phyloP scores from a whole-genome alignment of 768 basidiomycete species.

The Epithele typhae region DNA sequence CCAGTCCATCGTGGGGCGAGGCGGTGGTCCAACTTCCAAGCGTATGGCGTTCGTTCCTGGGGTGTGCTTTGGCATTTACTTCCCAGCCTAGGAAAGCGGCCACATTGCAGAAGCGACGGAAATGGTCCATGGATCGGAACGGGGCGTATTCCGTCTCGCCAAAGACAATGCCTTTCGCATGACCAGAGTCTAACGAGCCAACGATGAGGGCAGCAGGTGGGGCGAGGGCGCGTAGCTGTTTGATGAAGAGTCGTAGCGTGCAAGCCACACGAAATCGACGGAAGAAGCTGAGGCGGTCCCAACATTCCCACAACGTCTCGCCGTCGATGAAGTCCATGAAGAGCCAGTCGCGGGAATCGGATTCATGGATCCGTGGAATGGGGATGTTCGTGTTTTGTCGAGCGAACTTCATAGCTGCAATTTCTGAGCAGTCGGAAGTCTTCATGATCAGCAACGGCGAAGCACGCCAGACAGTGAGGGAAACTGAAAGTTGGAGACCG shows the following conservation, averaged over 20 bases:
- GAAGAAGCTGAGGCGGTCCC: constrained; percentile 7
- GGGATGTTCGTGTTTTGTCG: constrained; percentile 15
- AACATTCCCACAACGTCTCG: constrained; percentile 14
- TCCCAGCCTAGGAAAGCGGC: too few relatives aligned
- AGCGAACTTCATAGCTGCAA: constrained; percentile 9
- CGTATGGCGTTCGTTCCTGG: background rate
- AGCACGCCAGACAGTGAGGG: constrained; percentile 1
- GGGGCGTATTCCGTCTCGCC: constrained; percentile 4
- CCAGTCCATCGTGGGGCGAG: background rate
- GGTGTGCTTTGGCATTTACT: too few relatives aligned
- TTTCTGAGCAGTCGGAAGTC: background rate
- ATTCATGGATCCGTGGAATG: constrained; percentile 2
- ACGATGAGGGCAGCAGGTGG: background rate
- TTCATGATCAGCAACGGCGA: constrained; percentile 4
- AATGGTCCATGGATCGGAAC: background rate
- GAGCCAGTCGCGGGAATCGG: constrained; percentile 2
- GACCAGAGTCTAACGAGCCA: constrained; percentile 5
- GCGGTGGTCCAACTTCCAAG: background rate
- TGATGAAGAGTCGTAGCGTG: constrained; percentile 16
- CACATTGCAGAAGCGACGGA: constrained; percentile 7
- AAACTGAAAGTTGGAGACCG: too few relatives aligned
- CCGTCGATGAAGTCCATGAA: constrained; percentile 18
- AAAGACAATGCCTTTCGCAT: constrained; percentile 9
- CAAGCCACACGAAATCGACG: constrained; percentile 15
- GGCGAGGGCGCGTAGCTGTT: constrained; percentile 11